Evolutionary conservation across 1,284 basidiomycete species (phyloP).

Genomic region (Trichosporon ovoides): DNA sequence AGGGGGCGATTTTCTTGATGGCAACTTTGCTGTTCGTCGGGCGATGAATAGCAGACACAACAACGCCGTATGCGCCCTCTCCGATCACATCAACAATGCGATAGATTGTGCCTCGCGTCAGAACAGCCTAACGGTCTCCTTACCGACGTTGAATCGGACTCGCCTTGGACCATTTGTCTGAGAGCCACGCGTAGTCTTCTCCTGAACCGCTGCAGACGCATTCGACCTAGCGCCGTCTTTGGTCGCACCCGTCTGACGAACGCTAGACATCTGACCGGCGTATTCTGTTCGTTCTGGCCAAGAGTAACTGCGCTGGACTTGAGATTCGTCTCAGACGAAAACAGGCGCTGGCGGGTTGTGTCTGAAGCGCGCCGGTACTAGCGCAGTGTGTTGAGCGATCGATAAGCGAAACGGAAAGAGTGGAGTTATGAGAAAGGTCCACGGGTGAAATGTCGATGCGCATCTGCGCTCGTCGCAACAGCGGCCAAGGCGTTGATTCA

Average conservation of each 20-base stretch:
- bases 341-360: too few species aligned
- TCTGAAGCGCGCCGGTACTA: background rate
- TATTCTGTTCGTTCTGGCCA: too few species aligned
- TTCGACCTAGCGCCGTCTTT: background rate
- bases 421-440: too few species aligned
- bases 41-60: slow-evolving; percentile 73
- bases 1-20: slow-evolving; percentile 87
- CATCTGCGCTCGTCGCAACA: background rate
- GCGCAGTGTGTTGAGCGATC: background rate
- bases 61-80: slow-evolving; percentile 72
- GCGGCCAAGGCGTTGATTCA: background rate
- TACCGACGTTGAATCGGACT: slow-evolving; percentile 87
- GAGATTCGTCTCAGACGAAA: too few species aligned
- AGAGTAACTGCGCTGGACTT: too few species aligned
- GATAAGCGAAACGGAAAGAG: too few species aligned
- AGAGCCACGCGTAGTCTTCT: slow-evolving; percentile 38
- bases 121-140: slow-evolving; percentile 44
- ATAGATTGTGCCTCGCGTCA: slow-evolving; percentile 56
- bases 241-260: background rate
- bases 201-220: slow-evolving; percentile 21
- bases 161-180: slow-evolving; percentile 64
- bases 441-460: background rate
- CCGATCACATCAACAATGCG: slow-evolving; percentile 89
- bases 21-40: slow-evolving; percentile 75
- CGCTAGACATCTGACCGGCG: background rate